phyloP scores from a whole-genome alignment of 2,329 filamentous ascomycete genomes.

The Aspergillus sp. region DNA sequence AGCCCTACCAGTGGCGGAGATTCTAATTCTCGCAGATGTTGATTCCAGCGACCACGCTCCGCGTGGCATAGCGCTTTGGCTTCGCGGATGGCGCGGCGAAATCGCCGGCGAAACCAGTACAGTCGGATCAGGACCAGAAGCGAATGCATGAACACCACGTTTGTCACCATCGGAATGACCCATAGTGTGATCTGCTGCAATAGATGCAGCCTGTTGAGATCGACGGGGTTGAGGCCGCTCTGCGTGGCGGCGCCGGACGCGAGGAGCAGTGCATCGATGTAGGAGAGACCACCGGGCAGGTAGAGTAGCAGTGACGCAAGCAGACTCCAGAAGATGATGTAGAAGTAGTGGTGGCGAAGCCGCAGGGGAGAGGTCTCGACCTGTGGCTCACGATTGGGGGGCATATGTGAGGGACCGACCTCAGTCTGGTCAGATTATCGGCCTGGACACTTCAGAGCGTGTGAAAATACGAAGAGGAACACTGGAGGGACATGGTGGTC shows the following conservation, averaged over 20 bases:
- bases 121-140: constrained; percentile 84
- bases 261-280: constrained; percentile 85
- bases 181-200: constrained; percentile 71
- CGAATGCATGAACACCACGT: constrained; percentile 76
- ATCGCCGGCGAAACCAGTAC: constrained; percentile 95
- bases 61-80: constrained; percentile 62
- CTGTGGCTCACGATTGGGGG: neutral
- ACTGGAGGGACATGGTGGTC: neutral
- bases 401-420: neutral
- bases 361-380: constrained; percentile 12
- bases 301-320: constrained; percentile 72
- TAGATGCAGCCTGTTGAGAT: constrained; percentile 63
- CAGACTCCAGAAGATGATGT: constrained; percentile 70
- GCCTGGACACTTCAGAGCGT: no score
- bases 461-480: no score
- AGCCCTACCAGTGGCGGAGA: neutral
- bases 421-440: neutral
- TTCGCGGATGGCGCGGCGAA: constrained; percentile 73
- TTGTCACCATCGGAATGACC: constrained; percentile 68
- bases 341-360: constrained; percentile 55
- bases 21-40: neutral
- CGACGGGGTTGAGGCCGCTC: constrained; percentile 76
- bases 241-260: constrained; percentile 80
- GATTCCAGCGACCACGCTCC: constrained; percentile 35
- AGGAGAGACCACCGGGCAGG: constrained; percentile 59